Conservation (phyloP, 352 stramenopile species). For the Pythium sukuiense region DNA sequence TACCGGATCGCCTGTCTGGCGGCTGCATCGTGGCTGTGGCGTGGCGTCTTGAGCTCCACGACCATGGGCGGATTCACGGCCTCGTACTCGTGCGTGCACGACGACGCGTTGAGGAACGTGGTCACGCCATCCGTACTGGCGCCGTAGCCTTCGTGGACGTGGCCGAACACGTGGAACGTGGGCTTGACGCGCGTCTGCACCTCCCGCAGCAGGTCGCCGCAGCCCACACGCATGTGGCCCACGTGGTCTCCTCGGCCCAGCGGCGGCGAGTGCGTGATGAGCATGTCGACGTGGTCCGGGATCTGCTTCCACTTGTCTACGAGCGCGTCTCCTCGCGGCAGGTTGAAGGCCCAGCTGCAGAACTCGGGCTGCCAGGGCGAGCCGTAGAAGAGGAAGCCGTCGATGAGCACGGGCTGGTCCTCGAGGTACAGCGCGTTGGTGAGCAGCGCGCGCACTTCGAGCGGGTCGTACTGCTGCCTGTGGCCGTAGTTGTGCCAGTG, state of each 20-base stretch:
- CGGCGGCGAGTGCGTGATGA: conserved; percentile 88
- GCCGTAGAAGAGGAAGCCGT: conserved; percentile 76
- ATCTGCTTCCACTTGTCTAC: conserved; percentile 50
- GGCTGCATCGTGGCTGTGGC: conserved; percentile 14
- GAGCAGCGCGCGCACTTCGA: conserved; percentile 68
- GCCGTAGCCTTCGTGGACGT: conserved; percentile 90
- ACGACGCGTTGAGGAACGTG: conserved; percentile 86
- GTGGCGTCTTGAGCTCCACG: conserved; percentile 40
- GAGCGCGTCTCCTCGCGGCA: conserved; percentile 48
- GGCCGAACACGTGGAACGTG: conserved; percentile 87
- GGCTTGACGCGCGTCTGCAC: conserved; percentile 70
- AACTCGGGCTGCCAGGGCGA: conserved; percentile 83
- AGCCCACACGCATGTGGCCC: conserved; percentile 58
- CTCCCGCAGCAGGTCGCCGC: conserved; percentile 66
- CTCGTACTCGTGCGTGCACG: conserved; percentile 76
- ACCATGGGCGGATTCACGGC: conserved; percentile 66
- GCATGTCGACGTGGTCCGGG: conserved; percentile 72
- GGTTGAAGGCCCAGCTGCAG: conserved; percentile 83
- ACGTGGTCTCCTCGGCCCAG: conserved; percentile 75
- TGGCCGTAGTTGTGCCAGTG: conserved; percentile 81
- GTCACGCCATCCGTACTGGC: conserved; percentile 65
- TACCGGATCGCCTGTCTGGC: conserved; percentile 45
- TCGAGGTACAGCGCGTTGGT: conserved; percentile 80
- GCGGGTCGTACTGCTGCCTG: conserved; percentile 55
- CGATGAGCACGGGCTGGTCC: conserved; percentile 68